Conservation (phyloP, 2,329 filamentous ascomycete species). For the Zymoseptoria tritici region DNA sequence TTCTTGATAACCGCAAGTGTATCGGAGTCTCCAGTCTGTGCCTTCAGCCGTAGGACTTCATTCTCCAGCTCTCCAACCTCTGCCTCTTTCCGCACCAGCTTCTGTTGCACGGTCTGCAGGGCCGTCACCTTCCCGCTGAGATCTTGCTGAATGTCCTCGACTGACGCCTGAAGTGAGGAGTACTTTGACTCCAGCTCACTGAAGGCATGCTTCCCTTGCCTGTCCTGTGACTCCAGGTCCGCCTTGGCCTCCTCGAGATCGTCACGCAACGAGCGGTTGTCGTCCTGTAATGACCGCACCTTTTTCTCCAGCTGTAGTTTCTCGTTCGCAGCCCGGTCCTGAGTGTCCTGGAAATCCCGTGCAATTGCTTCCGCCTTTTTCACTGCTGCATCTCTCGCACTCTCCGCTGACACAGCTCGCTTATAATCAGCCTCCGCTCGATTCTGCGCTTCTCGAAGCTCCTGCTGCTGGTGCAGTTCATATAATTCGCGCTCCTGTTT, state of each 20-base stretch:
- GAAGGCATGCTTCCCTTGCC: constrained; percentile 55
- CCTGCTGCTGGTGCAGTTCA: constrained; percentile 70
- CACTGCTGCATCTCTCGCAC: constrained; percentile 42
- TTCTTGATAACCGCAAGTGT: constrained; percentile 77
- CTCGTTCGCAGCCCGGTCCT: constrained; percentile 50
- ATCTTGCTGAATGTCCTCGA: constrained; percentile 54
- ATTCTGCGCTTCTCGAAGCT: constrained; percentile 69
- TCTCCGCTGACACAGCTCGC: constrained; percentile 50
- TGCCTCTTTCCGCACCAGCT: constrained; percentile 60
- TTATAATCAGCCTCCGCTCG: constrained; percentile 83
- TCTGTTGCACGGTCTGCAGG: constrained; percentile 56
- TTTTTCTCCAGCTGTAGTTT: constrained; percentile 49
- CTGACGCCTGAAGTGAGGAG: constrained; percentile 45
- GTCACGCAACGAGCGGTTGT: constrained; percentile 67
- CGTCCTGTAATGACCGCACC: constrained; percentile 54
- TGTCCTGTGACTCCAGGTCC: constrained; percentile 59
- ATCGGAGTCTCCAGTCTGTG: constrained; percentile 78
- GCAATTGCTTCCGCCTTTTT: constrained; percentile 49
- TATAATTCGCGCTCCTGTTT: constrained; percentile 83
- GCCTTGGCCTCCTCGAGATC: constrained; percentile 78
- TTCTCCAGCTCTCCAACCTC: constrained; percentile 70
- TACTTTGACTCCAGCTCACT: constrained; percentile 56
- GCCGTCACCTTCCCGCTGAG: constrained; percentile 48
- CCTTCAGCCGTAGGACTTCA: constrained; percentile 75
- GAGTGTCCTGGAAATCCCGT: constrained; percentile 48